A percentile compares a stretch with the other conserved stretches of the same genome.
phyloP scores from a whole-genome alignment of 2,329 filamentous ascomycete genomes.

The Diplocarpon rosae region DNA sequence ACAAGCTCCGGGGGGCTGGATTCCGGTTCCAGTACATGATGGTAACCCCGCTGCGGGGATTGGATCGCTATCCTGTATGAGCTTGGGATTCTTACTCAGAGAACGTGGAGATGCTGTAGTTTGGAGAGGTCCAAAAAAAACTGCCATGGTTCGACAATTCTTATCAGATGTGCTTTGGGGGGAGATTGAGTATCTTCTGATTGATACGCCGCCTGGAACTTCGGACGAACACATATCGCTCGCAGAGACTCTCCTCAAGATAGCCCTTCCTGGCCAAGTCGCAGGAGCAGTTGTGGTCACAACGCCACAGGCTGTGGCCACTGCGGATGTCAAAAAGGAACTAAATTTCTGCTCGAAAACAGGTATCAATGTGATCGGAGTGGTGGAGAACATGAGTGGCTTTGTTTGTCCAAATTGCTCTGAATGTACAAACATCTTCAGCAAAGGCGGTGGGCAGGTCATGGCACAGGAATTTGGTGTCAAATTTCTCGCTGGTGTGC shows the following conservation, averaged over 20 bases:
- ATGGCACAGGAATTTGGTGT: conserved; percentile 85
- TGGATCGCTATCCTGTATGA: conserved; percentile 74
- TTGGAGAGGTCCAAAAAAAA: conserved; percentile 97
- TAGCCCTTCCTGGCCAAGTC: conserved; percentile 54
- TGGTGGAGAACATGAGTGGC: conserved; percentile 94
- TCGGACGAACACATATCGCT: conserved; percentile 96
- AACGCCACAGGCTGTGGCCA: conserved; percentile 88
- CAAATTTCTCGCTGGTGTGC: conserved; percentile 73
- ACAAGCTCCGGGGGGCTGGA: conserved; percentile 84
- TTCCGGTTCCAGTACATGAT: conserved; percentile 75
- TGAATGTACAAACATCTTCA: conserved; percentile 90
- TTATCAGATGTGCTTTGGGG: conserved; percentile 84
- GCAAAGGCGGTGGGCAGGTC: conserved; percentile 74
- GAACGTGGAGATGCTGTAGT: conserved; percentile 84
- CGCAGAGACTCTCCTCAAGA: conserved; percentile 68
- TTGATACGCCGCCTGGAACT: conserved; percentile 93
- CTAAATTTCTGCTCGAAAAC: conserved; percentile 78
- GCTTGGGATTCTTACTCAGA: conserved; percentile 78
- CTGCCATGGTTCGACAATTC: conserved; percentile 96
- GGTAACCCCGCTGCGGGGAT: conserved; percentile 39
- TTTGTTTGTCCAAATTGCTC: conserved; percentile 72
- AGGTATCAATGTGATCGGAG: conserved; percentile 76
- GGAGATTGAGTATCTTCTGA: conserved; percentile 78
- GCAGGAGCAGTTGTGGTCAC: conserved; percentile 89
- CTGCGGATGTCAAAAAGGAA: conserved; percentile 80